These are phyloP conservation scores for Ophiocordyceps camponoti-leonardi DNA, from an alignment of 2,329 filamentous ascomycete species.

Conservation along the genomic window DNA sequence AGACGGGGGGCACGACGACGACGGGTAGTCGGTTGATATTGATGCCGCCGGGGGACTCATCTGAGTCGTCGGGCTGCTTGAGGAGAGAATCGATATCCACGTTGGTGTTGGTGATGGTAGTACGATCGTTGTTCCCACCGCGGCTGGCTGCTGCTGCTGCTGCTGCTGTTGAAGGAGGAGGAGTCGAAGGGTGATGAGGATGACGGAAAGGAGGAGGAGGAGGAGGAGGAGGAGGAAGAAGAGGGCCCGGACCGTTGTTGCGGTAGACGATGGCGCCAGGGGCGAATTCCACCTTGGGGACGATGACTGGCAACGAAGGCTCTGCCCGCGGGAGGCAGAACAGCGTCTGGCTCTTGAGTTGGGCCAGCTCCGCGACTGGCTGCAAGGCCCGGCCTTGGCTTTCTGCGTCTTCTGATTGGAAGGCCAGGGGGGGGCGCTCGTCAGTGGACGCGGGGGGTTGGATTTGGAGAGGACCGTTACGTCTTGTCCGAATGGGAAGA, in stretches of 20 bases:
- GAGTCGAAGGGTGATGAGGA: too few relatives aligned
- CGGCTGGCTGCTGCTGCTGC: slow-evolving; percentile 10
- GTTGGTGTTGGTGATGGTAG: too few relatives aligned
- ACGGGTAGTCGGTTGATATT: slow-evolving; percentile 5
- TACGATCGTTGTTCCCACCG: slow-evolving; percentile 9
- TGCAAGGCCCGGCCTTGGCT: slow-evolving; percentile 3
- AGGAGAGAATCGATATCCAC: slow-evolving; percentile 92
- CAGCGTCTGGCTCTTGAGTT: slow-evolving; percentile 22
- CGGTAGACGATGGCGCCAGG: slow-evolving; percentile 12
- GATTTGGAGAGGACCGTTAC: too few relatives aligned
- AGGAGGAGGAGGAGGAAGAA: too few relatives aligned
- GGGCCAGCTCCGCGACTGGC: slow-evolving; percentile 20
- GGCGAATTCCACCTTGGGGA: slow-evolving; percentile 10
- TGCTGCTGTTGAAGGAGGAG: too few relatives aligned
- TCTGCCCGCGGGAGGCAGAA: slow-evolving; percentile 24
- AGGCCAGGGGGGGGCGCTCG: background rate
- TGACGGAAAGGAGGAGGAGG: too few relatives aligned
- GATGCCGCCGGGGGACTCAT: slow-evolving; percentile 44
- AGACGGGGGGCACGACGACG: too few relatives aligned
- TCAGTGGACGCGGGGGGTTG: too few relatives aligned
- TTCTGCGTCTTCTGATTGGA: slow-evolving; percentile 1
- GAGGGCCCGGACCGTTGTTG: slow-evolving; percentile 5
- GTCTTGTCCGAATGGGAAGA: too few relatives aligned
- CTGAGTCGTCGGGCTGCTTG: slow-evolving; percentile 59
- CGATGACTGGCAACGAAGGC: slow-evolving; percentile 14